A percentile compares a stretch with the other conserved stretches of the same genome.
Evolutionary conservation across 148 eudicot species (phyloP).

Genomic region (Chenopodium album): DNA sequence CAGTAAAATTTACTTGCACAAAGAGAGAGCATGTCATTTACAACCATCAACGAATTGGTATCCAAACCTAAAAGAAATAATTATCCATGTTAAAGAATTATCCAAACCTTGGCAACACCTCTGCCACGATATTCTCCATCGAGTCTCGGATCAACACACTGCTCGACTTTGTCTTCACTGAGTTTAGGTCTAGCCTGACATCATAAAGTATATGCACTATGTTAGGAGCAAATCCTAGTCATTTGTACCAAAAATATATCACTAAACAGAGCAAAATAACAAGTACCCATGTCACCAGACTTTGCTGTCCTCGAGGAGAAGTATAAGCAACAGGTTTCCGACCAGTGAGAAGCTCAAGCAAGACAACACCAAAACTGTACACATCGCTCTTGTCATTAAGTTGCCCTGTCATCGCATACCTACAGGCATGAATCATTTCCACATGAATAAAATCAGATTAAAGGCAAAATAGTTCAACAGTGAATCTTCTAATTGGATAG

Average conservation of each 20-base stretch:
- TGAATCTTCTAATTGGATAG: background rate
- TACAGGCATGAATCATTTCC: conserved; percentile 22
- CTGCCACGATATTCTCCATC: conserved; percentile 58
- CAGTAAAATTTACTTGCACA: background rate
- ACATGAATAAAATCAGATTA: background rate
- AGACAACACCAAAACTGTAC: conserved; percentile 85
- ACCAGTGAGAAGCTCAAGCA: conserved; percentile 85
- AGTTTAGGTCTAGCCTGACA: conserved; percentile 81
- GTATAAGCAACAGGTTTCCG: conserved; percentile 89
- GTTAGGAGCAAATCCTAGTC: background rate
- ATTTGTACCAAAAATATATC: background rate
- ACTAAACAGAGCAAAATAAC: background rate
- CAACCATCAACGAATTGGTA: background rate
- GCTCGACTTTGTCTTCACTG: conserved; percentile 49
- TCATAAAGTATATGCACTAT: no score
- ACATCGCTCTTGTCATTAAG: conserved; percentile 86
- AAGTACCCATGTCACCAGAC: conserved; percentile 84
- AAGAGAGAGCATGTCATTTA: background rate
- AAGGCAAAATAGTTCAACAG: background rate
- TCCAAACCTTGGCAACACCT: conserved; percentile 54
- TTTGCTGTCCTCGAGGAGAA: conserved; percentile 86
- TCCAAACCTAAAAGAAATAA: background rate
- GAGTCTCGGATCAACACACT: conserved; percentile 71
- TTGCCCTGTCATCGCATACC: conserved; percentile 94
- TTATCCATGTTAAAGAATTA: background rate